Base-by-base conservation (phyloP, 2,329 filamentous ascomycete genomes). In the Exutisphaerella laricina region DNA sequence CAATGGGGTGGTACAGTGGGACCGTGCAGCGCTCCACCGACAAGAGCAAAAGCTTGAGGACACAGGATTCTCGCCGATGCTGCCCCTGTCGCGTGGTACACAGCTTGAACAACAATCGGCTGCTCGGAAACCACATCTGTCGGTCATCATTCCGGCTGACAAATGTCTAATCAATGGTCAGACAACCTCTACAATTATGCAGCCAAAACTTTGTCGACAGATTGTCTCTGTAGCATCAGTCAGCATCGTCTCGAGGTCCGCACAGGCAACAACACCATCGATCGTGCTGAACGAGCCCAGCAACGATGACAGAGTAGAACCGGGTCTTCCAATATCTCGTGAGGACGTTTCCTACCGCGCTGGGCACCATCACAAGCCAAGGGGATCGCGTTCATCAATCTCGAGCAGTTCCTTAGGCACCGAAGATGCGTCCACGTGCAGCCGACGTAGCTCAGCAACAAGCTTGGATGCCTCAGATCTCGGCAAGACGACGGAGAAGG, bases 1-100 rank as follows among this genome's bases (percentile, higher is more conserved):
- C 38, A 58, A 71, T 51, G 70, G 69, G 4, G 62, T 62, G 25
- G 63, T 67, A 20, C 59, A 68, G 38, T 72, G 69, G 68, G 64
- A 65, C 18, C 50, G 55, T 12, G 39, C 46, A 7, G 28, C 42
- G 8, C 25, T 41, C 23, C 28, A 44, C 21, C 29, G 48, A 22
- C 40, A 50, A 14, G 40, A 49, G 31, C 26, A 32, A 13, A 41
- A 43, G 4, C 28, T 47, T 6, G 46, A 47, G 30, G 38, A 51
- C 26, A 50, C 45, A 22, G 46, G 46, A 13, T 49, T 52, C 34
- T 52, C 48, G 17, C 45, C 49, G 10, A n/a, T 53, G 6, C 44
- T 44, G 12, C 44, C 45, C n/a, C 9, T 34, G 4, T 32, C 43
- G 13, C n/a, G 20, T 22, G 31, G 16, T 10, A 22, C 16, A 4